Evolutionary conservation across 2,329 filamentous ascomycete genomes (phyloP), one percentile per base, ranked within the genome.

Genomic region (Cytospora leucostoma): DNA sequence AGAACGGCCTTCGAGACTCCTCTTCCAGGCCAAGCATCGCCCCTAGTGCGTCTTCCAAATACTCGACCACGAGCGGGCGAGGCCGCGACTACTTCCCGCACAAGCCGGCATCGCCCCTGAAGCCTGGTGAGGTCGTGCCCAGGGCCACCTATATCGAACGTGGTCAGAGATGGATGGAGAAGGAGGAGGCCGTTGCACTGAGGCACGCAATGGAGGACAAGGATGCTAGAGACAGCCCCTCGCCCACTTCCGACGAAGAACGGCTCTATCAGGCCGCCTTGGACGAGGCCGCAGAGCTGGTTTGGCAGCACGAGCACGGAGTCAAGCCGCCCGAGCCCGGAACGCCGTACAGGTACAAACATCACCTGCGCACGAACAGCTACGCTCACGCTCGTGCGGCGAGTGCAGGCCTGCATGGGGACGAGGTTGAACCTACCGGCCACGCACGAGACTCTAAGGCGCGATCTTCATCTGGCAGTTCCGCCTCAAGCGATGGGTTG

Each of bases 121-220:
- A 80, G 66, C 83, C 86, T 1, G 84, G 82, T 2, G 81, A 87
- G 57, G 82, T 89, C 56, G 86, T 89, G 17, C 84, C 87, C 7
- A 90, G 82, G 65, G 80, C 86, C 51, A 86, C 84, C 8, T 93
- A 93, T 73, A 88, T 91, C 62, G 90, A 93, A 74, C 84, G 87
- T 62, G 89, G 88, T 19, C 85, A 87, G 71, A 80, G 90, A 69
- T 92, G 89, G 88, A 90, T 91, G 84, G 90, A 93, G 74, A 91
- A 90, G 73, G 89, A 92, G 71, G 90, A 93, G 74, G 88, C 86
- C 4, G 82, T 83, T 40, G 89, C 89, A 21, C 75, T 93, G 64
- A 84, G 88, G 19, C 82, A 87, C 65, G 90, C 90, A 12, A 86
- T 93, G 81, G 85, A 92, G 68, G 87, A 91, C 69, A 85, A 93